Evolutionary conservation across 208 protist species (phyloP).

Genomic region (Balamuthia mandrillaris): DNA sequence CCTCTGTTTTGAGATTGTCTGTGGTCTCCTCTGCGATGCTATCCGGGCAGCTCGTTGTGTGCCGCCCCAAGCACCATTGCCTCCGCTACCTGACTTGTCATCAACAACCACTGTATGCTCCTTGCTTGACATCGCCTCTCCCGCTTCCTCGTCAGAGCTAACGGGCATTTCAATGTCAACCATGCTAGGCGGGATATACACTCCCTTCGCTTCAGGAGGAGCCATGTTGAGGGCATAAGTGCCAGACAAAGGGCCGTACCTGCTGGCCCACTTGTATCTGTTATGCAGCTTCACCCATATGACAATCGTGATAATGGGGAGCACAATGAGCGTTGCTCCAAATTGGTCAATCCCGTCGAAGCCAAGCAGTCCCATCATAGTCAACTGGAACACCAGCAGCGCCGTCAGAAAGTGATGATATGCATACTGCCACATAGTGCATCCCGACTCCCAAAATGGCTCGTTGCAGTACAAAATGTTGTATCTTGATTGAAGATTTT

Average conservation of each 20-base stretch:
- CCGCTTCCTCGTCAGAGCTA: too few relatives aligned
- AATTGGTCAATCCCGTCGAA: background rate
- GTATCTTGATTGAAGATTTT: background rate
- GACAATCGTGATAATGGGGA: slow-evolving; percentile 3
- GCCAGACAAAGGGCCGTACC: background rate
- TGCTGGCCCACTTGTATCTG: background rate
- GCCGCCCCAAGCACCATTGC: too few relatives aligned
- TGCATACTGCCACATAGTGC: background rate
- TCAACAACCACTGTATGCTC: too few relatives aligned
- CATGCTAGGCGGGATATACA: background rate
- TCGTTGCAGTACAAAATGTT: background rate
- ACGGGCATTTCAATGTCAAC: background rate
- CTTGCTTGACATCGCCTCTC: too few relatives aligned
- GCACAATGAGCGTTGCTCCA: background rate
- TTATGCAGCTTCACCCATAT: background rate
- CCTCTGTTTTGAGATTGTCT: too few relatives aligned
- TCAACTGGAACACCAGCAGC: background rate
- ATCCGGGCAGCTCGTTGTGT: too few relatives aligned
- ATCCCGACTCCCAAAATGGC: background rate
- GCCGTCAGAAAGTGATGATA: slow-evolving; percentile 5
- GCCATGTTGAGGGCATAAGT: background rate
- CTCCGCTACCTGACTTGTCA: too few relatives aligned
- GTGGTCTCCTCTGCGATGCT: too few relatives aligned
- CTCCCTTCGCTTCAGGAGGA: background rate
- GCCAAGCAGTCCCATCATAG: slow-evolving; percentile 13